Percentiles rank a stretch among this genome's conserved stretches.
phyloP scores from a whole-genome alignment of 768 basidiomycete species.

The Symmetrospora coprosmae region DNA sequence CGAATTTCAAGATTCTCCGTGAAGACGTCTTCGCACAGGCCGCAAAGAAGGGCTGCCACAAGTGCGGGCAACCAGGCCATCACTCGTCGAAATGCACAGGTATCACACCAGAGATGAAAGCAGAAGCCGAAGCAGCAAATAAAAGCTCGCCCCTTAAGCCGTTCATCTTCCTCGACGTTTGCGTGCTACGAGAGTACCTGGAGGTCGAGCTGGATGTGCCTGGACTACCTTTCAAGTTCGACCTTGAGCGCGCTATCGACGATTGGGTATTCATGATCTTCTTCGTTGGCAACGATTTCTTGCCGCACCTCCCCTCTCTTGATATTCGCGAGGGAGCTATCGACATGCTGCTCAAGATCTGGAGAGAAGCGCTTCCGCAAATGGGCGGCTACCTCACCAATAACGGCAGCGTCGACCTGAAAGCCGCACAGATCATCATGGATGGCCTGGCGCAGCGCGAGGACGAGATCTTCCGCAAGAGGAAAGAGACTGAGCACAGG shows the following conservation, averaged over 20 bases:
- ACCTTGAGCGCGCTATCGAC: conserved; percentile 91
- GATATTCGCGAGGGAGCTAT: conserved; percentile 99
- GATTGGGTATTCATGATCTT: conserved; percentile 99
- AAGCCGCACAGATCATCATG: conserved; percentile 81
- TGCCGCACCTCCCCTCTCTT: conserved; percentile 92
- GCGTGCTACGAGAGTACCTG: conserved; percentile 89
- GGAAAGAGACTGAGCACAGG: conserved; percentile 60
- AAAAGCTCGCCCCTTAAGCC: conserved; percentile 63
- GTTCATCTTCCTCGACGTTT: conserved; percentile 98
- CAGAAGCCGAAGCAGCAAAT: conserved; percentile 41
- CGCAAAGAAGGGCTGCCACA: conserved; percentile 51
- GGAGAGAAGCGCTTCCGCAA: conserved; percentile 78
- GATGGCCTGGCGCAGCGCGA: conserved; percentile 86
- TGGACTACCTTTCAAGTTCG: conserved; percentile 66
- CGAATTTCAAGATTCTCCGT: conserved; percentile 89
- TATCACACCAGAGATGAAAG: conserved; percentile 40
- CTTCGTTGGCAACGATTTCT: conserved; percentile 99
- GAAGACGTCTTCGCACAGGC: conserved; percentile 87
- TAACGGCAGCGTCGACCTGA: conserved; percentile 72
- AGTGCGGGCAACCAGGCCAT: conserved; percentile 89
- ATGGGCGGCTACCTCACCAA: conserved; percentile 98
- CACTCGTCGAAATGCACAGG: conserved; percentile 89
- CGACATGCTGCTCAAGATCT: conserved; percentile 87
- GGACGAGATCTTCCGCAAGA: conserved; percentile 82
- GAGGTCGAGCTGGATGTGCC: conserved; percentile 83